A percentile compares a stretch with the other conserved stretches of the same genome.
Conservation (phyloP, 495 filamentous ascomycete species). For the Penicillium crystallinum region DNA sequence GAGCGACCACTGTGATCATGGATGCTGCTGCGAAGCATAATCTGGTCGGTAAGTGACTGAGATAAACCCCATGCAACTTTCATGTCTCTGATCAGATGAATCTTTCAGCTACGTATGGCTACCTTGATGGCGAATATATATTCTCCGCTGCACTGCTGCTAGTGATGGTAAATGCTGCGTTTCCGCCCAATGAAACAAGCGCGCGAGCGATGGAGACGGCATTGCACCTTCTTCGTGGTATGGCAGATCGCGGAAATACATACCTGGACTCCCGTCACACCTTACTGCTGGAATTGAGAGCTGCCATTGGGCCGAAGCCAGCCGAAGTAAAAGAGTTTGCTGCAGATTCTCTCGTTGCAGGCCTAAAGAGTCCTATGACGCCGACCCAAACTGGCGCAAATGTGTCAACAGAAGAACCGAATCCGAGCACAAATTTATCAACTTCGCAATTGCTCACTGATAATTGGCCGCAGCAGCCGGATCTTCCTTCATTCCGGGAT, state of each 20-base stretch:
- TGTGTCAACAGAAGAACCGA: not conserved
- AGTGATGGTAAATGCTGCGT: slow-evolving; percentile 47
- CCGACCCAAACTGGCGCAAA: slow-evolving; percentile 16
- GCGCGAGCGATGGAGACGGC: slow-evolving; percentile 38
- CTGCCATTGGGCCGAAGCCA: slow-evolving; percentile 23
- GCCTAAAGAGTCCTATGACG: slow-evolving; percentile 6
- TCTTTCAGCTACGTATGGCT: slow-evolving; percentile 42
- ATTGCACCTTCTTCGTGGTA: slow-evolving; percentile 35
- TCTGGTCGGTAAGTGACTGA: slow-evolving; percentile 32
- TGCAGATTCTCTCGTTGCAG: not conserved
- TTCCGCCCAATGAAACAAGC: slow-evolving; percentile 36
- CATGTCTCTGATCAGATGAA: not conserved
- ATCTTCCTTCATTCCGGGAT: slow-evolving; percentile 26
- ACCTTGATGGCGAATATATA: slow-evolving; percentile 46
- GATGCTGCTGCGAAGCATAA: slow-evolving; percentile 40
- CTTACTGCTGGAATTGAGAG: slow-evolving; percentile 32
- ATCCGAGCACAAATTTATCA: not conserved
- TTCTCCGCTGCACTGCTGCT: slow-evolving; percentile 46
- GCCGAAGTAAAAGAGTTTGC: not conserved
- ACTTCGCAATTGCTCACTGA: not conserved
- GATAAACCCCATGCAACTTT: not conserved
- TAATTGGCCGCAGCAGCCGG: slow-evolving; percentile 19
- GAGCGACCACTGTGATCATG: slow-evolving; percentile 45
- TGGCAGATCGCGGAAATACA: slow-evolving; percentile 46
- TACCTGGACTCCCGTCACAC: slow-evolving; percentile 40